Percentiles rank a stretch among this genome's conserved stretches.
phyloP scores from a whole-genome alignment of 257 asterid genomes.

The Scutellaria baicalensis region DNA sequence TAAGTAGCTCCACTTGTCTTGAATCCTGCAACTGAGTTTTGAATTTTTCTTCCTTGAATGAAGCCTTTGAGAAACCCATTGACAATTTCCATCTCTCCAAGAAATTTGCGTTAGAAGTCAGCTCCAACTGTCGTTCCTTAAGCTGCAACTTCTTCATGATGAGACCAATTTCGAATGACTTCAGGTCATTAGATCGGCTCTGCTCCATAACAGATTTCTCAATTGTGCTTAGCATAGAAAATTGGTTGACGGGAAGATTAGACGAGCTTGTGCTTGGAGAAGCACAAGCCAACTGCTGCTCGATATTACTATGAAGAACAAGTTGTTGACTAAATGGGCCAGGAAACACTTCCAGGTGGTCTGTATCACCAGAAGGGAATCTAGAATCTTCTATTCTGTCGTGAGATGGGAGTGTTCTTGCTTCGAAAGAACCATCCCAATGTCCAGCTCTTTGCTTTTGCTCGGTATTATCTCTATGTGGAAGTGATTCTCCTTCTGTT shows the following conservation, averaged over 20 bases:
- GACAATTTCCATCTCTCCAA: conserved; percentile 69
- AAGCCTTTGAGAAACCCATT: conserved; percentile 77
- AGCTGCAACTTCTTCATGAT: conserved; percentile 54
- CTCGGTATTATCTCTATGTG: conserved; percentile 9
- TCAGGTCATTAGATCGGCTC: conserved; percentile 75
- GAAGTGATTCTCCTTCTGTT: conserved; percentile 22
- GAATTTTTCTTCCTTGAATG: conserved; percentile 65
- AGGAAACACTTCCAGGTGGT: conserved; percentile 11
- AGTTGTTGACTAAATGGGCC: conserved; percentile 35
- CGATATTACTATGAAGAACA: conserved; percentile 31
- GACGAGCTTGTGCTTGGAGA: conserved; percentile 25
- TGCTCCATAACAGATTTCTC: conserved; percentile 79
- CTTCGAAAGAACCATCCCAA: conserved; percentile 12
- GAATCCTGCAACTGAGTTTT: conserved; percentile 69
- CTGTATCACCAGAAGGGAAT: conserved; percentile 10
- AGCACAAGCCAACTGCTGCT: conserved; percentile 31
- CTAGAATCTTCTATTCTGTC: conserved; percentile 20
- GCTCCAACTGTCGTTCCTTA: conserved; percentile 54
- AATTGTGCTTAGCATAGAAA: conserved; percentile 35
- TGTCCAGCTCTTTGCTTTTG: conserved; percentile 14
- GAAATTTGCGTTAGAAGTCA: conserved; percentile 47
- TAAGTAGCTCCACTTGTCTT: conserved; percentile 66
- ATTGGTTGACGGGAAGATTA: conserved; percentile 12
- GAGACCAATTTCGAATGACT: conserved; percentile 67
- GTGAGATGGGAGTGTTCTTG: conserved; percentile 13